Evolutionary conservation across 2,329 filamentous ascomycete genomes (phyloP).

Genomic region (Penicillium sp.): DNA sequence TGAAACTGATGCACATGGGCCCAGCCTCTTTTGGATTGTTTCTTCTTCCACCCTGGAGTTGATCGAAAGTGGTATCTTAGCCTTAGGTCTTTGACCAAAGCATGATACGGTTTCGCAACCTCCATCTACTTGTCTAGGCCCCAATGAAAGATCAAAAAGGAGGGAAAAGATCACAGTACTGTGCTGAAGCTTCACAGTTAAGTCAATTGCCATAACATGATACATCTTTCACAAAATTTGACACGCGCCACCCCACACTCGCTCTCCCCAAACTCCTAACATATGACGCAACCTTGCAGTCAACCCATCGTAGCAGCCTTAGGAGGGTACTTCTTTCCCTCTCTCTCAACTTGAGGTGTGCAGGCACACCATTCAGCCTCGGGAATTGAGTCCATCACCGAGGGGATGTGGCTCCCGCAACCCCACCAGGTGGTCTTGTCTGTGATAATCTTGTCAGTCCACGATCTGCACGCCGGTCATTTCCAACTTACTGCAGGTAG

Average conservation of each 20-base stretch:
- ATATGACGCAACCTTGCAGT: conserved; percentile 33
- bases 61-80: too few species aligned
- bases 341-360: conserved; percentile 62
- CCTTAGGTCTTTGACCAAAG: too few species aligned
- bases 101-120: too few species aligned
- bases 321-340: conserved; percentile 66
- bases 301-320: conserved; percentile 54
- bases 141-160: too few species aligned
- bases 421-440: conserved; percentile 67
- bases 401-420: conserved; percentile 63
- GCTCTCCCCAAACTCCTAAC: conserved; percentile 6
- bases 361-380: conserved; percentile 66
- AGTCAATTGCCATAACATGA: not conserved
- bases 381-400: conserved; percentile 63
- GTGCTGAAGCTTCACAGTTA: not conserved
- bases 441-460: conserved; percentile 29
- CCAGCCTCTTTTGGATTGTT: too few species aligned
- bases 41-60: too few species aligned
- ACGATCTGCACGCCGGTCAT: not conserved
- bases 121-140: too few species aligned
- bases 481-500: conserved; percentile 60
- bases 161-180: not conserved
- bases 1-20: too few species aligned
- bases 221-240: not conserved
- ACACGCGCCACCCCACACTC: not conserved